phyloP scores from a whole-genome alignment of 208 protist genomes.

The Entamoeba dispar region DNA sequence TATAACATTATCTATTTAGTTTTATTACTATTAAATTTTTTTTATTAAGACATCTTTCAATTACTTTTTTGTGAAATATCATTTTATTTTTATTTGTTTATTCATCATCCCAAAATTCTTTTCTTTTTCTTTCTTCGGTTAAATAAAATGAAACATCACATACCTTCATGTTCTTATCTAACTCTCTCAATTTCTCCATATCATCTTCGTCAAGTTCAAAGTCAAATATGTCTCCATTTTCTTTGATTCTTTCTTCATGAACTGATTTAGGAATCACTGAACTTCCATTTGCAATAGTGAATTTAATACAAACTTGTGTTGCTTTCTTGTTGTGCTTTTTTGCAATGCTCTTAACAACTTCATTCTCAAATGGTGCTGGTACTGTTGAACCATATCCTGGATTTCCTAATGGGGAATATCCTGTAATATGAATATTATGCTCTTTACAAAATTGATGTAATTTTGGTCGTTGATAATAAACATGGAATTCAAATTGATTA shows the following conservation, averaged over 20 bases:
- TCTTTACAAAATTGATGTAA: not conserved
- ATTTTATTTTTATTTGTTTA: too few species aligned
- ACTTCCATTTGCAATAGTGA: not conserved
- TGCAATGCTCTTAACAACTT: not conserved
- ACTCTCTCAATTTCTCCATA: not conserved
- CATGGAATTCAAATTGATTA: not conserved
- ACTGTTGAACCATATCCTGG: not conserved
- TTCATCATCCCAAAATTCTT: too few species aligned
- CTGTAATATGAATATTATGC: not conserved
- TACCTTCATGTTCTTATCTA: not conserved
- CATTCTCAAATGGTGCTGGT: not conserved
- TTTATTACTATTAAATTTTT: too few species aligned
- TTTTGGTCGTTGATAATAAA: not conserved
- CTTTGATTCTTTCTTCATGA: not conserved
- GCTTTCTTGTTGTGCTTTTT: not conserved
- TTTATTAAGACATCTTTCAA: too few species aligned
- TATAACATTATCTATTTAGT: too few species aligned
- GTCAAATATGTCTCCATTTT: not conserved
- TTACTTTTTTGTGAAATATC: too few species aligned
- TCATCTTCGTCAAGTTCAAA: not conserved
- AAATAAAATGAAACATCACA: too few species aligned
- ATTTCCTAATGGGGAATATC: not conserved
- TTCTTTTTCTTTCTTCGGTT: too few species aligned
- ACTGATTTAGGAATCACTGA: not conserved
- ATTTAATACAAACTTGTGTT: not conserved